A percentile compares a stretch with the other conserved stretches of the same genome.
These are phyloP conservation scores for Batrachochytrium dendrobatidis DNA, from an alignment of 371 early-diverging fungal species.

Conservation along the genomic window DNA sequence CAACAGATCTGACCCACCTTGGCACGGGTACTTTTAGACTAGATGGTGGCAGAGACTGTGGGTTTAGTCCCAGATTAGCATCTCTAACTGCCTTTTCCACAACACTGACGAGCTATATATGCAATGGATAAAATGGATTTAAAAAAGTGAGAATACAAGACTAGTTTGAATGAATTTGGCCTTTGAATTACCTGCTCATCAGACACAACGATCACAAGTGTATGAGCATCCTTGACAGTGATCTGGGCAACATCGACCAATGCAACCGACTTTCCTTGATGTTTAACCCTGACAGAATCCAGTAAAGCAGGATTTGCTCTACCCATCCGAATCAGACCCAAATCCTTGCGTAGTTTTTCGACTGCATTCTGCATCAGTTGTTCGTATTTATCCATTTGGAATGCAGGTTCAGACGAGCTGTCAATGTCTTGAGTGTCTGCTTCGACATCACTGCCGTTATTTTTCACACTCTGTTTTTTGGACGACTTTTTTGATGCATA, in stretches of 20 bases:
- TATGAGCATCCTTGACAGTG: conserved; percentile 79
- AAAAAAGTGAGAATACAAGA: background rate
- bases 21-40: conserved; percentile 75
- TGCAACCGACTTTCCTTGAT: conserved; percentile 48
- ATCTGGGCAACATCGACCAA: conserved; percentile 72
- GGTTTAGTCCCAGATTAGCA: conserved; percentile 75
- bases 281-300: conserved; percentile 61
- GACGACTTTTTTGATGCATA: too few species aligned
- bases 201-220: conserved; percentile 69
- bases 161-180: background rate
- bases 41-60: conserved; percentile 56
- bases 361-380: conserved; percentile 42
- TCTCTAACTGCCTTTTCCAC: conserved; percentile 80
- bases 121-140: background rate
- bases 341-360: conserved; percentile 53
- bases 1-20: conserved; percentile 62
- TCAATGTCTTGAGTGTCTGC: too few species aligned
- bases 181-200: conserved; percentile 66
- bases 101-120: conserved; percentile 47
- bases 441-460: too few species aligned
- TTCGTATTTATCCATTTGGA: conserved; percentile 38
- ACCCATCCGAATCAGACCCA: conserved; percentile 59
- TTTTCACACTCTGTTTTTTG: too few species aligned
- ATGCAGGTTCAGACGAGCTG: conserved; percentile 16
- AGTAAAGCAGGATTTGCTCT: conserved; percentile 73